Conservation (phyloP, 2,329 filamentous ascomycete species). For the Phialemonium atrogriseum region DNA sequence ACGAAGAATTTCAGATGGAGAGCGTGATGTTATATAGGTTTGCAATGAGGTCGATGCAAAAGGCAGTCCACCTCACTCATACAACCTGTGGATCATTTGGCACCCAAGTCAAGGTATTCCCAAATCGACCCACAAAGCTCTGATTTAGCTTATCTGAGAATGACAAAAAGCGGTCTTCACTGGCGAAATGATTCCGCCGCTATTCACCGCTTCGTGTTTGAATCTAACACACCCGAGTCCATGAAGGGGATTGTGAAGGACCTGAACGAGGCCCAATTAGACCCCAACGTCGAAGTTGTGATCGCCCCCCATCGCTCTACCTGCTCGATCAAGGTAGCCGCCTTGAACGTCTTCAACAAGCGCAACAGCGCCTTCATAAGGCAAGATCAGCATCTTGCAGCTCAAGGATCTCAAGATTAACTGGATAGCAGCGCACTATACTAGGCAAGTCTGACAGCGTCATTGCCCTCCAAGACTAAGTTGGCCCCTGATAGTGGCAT, state of each 20-base stretch:
- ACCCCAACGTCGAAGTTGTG: constrained; percentile 81
- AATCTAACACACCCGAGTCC: too few species aligned
- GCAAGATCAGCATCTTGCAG: constrained; percentile 89
- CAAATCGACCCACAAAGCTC: too few species aligned
- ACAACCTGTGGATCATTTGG: too few species aligned
- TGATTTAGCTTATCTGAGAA: too few species aligned
- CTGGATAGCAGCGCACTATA: constrained; percentile 89
- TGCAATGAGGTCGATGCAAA: too few species aligned
- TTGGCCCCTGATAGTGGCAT: constrained; percentile 79
- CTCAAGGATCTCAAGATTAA: constrained; percentile 80
- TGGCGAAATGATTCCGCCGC: constrained; percentile 1
- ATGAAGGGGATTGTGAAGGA: constrained; percentile 86
- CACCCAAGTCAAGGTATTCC: too few species aligned
- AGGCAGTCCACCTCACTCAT: too few species aligned
- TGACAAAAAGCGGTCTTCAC: neutral
- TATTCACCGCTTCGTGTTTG: neutral
- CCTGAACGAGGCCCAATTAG: constrained; percentile 78
- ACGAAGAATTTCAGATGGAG: too few species aligned
- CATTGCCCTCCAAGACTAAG: constrained; percentile 91
- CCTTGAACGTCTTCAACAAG: constrained; percentile 97
- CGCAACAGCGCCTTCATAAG: constrained; percentile 94
- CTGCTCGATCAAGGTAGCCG: constrained; percentile 79
- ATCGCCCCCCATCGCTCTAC: constrained; percentile 88
- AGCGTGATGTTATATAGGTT: too few species aligned
- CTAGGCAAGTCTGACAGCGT: constrained; percentile 79